Conservation (phyloP, 2,329 filamentous ascomycete species). For the Xylariales sp. region DNA sequence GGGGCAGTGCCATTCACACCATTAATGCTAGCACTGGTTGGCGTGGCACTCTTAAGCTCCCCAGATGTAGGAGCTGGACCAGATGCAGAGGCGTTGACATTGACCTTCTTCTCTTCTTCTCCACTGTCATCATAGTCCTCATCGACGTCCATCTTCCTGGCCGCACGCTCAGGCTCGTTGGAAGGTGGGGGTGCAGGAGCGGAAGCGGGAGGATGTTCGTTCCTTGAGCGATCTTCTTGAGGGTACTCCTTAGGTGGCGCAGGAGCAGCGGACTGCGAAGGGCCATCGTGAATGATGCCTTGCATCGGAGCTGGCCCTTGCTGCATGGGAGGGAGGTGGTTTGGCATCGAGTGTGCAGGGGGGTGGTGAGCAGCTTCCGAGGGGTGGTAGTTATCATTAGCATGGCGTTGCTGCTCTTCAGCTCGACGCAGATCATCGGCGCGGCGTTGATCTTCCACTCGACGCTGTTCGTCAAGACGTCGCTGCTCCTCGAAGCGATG, state of each 20-base stretch:
- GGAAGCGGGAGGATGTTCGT: slow-evolving; percentile 39
- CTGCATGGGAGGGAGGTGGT: slow-evolving; percentile 60
- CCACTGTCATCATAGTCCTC: slow-evolving; percentile 96
- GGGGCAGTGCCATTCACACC: slow-evolving; percentile 39
- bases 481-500: slow-evolving; percentile 62
- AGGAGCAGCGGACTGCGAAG: slow-evolving; percentile 21
- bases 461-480: slow-evolving; percentile 51
- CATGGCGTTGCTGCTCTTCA: slow-evolving; percentile 64
- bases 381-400: slow-evolving; percentile 79
- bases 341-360: slow-evolving; percentile 54
- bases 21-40: slow-evolving; percentile 42
- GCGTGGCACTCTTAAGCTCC: slow-evolving; percentile 20
- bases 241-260: slow-evolving; percentile 46
- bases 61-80: slow-evolving; percentile 32
- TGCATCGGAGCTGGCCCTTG: slow-evolving; percentile 53
- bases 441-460: slow-evolving; percentile 56
- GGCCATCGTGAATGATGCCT: slow-evolving; percentile 47
- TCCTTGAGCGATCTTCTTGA: slow-evolving; percentile 53
- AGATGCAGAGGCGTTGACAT: slow-evolving; percentile 29
- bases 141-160: slow-evolving; percentile 93
- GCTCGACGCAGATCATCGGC: slow-evolving; percentile 46
- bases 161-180: slow-evolving; percentile 76
- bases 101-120: slow-evolving; percentile 72
- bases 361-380: slow-evolving; percentile 90
- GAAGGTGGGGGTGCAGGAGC: slow-evolving; percentile 42